Evolutionary conservation across 768 basidiomycete genomes (phyloP).

Genomic region (Agrocybe praecox): DNA sequence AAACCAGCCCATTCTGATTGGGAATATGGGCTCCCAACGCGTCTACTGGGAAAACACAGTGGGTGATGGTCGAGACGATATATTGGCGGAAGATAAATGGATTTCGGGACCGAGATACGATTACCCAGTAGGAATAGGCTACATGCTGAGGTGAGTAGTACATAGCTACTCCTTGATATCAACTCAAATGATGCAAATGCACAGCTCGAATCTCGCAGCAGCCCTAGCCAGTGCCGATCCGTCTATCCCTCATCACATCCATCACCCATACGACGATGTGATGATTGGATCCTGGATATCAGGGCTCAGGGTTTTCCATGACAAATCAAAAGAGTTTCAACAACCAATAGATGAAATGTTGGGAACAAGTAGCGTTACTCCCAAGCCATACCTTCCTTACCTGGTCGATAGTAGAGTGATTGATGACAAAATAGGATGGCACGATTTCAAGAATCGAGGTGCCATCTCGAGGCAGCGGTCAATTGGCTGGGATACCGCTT

Average conservation of each 20-base stretch:
- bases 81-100: constrained; percentile 1
- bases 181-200: too few relatives aligned
- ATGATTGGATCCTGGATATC: constrained; percentile 14
- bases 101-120: constrained; percentile 6
- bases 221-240: background rate
- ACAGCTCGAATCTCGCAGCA: constrained; percentile 6
- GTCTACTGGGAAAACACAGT: constrained; percentile 5
- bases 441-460: constrained; percentile 4
- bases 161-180: too few relatives aligned
- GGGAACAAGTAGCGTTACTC: background rate
- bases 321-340: background rate
- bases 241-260: constrained; percentile 9
- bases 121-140: constrained; percentile 11
- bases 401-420: background rate
- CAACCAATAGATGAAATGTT: background rate
- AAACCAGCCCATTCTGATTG: constrained; percentile 6
- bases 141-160: constrained; percentile 8
- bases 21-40: constrained; percentile 3
- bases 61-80: constrained; percentile 2
- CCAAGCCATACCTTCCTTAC: constrained; percentile 7
- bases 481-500: constrained; percentile 6
- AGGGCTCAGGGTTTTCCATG: background rate
- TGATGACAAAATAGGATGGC: constrained; percentile 9
- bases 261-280: constrained; percentile 12
- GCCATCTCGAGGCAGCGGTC: background rate